These are phyloP conservation scores for Coleophoma eucalyptorum DNA, from an alignment of 2,329 filamentous ascomycete species.

Conservation along the genomic window DNA sequence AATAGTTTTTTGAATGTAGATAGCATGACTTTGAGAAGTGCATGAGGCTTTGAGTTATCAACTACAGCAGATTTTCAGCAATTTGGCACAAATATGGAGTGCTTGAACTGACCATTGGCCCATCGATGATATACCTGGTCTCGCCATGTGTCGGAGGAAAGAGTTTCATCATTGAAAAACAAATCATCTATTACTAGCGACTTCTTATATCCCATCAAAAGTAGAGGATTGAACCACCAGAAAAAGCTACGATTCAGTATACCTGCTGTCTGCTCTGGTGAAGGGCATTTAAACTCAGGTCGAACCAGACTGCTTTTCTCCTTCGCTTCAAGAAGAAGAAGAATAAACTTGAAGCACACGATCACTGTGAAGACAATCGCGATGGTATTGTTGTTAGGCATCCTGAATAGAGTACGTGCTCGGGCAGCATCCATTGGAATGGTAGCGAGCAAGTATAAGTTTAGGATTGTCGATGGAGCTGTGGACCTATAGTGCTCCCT, in stretches of 20 bases:
- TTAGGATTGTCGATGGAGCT: not conserved
- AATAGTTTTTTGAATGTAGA: not conserved
- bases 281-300: not conserved
- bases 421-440: not conserved
- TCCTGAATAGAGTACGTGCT: conserved; percentile 1
- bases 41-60: not conserved
- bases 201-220: conserved; percentile 20
- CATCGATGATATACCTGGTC: conserved; percentile 1
- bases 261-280: conserved; percentile 23
- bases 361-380: conserved; percentile 10
- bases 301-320: conserved; percentile 9
- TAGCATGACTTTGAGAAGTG: not conserved
- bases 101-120: not conserved
- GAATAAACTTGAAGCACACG: conserved; percentile 13
- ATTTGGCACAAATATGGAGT: not conserved
- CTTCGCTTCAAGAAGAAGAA: conserved; percentile 17
- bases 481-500: not conserved
- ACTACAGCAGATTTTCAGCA: not conserved
- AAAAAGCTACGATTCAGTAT: conserved; percentile 25
- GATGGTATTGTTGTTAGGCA: conserved; percentile 5
- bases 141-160: not conserved
- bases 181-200: conserved; percentile 22
- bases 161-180: conserved; percentile 1
- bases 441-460: not conserved
- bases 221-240: conserved; percentile 28